Percentiles rank a stretch among this genome's conserved stretches.
These are phyloP conservation scores for Pythium dissimile DNA, from an alignment of 352 stramenopile species.

Conservation along the genomic window DNA sequence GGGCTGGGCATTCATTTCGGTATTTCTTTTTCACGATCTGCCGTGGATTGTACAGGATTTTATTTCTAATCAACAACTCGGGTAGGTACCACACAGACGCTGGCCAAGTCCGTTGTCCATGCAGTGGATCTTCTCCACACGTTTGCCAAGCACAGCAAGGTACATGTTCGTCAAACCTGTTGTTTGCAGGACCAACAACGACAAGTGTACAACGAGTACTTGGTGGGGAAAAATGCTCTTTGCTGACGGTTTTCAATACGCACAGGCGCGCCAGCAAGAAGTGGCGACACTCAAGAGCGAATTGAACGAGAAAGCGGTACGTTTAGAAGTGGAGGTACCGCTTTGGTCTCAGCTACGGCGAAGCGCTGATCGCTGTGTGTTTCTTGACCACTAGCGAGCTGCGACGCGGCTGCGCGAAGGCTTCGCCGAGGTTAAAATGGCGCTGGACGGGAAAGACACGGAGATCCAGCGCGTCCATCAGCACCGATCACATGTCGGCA, in stretches of 20 bases:
- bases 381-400: slow-evolving; percentile 26
- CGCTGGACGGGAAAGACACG: slow-evolving; percentile 37
- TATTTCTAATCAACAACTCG: neutral
- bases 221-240: neutral
- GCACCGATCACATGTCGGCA: slow-evolving; percentile 25
- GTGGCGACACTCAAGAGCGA: slow-evolving; percentile 34
- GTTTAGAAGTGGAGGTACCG: too few species aligned
- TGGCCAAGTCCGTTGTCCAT: slow-evolving; percentile 9
- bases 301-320: slow-evolving; percentile 49
- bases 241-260: neutral
- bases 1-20: slow-evolving; percentile 43
- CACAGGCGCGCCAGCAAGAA: slow-evolving; percentile 35
- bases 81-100: slow-evolving; percentile 2
- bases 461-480: slow-evolving; percentile 38
- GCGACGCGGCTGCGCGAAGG: slow-evolving; percentile 50
- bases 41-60: too few species aligned
- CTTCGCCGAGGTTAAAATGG: slow-evolving; percentile 44
- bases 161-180: too few species aligned
- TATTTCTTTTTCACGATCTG: too few species aligned
- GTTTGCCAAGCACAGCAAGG: slow-evolving; percentile 22
- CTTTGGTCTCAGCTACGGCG: too few species aligned
- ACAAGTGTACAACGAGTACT: slow-evolving; percentile 17
- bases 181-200: too few species aligned
- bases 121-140: slow-evolving; percentile 24
- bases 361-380: too few species aligned